phyloP scores from a whole-genome alignment of 768 basidiomycete species.

The Suillus plorans region DNA sequence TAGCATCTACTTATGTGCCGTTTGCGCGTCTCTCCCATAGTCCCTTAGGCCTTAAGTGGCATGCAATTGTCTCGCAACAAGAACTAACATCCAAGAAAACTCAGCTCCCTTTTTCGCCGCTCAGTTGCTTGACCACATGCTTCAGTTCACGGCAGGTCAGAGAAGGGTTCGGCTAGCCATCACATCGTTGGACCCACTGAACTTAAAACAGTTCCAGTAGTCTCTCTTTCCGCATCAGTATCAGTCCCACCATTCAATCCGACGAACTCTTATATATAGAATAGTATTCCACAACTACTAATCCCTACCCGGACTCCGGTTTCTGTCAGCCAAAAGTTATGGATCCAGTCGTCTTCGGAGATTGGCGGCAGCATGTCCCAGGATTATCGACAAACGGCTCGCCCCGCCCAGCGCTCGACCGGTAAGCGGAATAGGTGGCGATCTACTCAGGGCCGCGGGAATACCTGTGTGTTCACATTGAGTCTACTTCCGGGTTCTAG shows the following conservation, averaged over 20 bases:
- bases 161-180: not conserved
- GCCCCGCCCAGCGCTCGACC: not conserved
- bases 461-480: conserved; percentile 7
- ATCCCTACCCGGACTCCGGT: conserved; percentile 1
- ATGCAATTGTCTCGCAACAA: not conserved
- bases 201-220: not conserved
- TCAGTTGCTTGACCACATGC: not conserved
- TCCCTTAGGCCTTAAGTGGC: too few species aligned
- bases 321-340: conserved; percentile 18
- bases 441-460: conserved; percentile 8
- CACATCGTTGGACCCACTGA: not conserved
- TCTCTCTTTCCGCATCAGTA: not conserved
- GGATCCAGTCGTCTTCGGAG: conserved; percentile 36
- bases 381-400: conserved; percentile 1
- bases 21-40: not conserved
- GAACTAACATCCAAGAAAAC: not conserved
- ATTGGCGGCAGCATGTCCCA: conserved; percentile 24
- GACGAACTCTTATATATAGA: not conserved
- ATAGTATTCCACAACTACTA: not conserved
- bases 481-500: conserved; percentile 9
- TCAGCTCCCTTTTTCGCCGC: not conserved
- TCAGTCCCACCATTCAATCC: too few species aligned
- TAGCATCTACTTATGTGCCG: not conserved
- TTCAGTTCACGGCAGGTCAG: not conserved
- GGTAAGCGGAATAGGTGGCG: conserved; percentile 2